Evolutionary conservation across 768 basidiomycete genomes (phyloP).

Genomic region (Boletus reticulatus): DNA sequence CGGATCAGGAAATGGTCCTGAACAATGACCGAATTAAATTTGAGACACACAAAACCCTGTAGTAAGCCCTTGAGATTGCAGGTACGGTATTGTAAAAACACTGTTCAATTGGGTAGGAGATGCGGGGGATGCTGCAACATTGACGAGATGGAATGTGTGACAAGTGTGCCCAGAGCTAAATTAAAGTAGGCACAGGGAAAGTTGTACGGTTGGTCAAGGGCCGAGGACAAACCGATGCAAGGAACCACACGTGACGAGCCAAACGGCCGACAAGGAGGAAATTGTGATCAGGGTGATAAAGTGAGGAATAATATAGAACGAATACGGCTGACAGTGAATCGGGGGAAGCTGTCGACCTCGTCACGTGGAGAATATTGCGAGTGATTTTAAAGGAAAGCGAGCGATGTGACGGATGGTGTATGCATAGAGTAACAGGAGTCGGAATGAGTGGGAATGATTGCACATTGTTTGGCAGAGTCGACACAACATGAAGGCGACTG

Average conservation of each 20-base stretch:
- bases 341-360: constrained; percentile 53
- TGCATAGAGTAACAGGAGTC: constrained; percentile 53
- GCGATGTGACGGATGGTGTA: constrained; percentile 50
- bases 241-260: constrained; percentile 34
- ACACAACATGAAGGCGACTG: constrained; percentile 11
- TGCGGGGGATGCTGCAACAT: constrained; percentile 46
- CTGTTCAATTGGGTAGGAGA: constrained; percentile 38
- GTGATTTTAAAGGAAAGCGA: constrained; percentile 39
- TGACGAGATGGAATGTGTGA: constrained; percentile 34
- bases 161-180: constrained; percentile 29
- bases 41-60: constrained; percentile 24
- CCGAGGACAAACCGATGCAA: constrained; percentile 29
- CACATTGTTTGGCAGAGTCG: constrained; percentile 28
- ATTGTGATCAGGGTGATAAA: constrained; percentile 56
- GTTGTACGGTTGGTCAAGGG: constrained; percentile 25
- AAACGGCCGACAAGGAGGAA: constrained; percentile 35
- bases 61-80: constrained; percentile 30
- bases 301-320: constrained; percentile 82
- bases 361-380: constrained; percentile 47
- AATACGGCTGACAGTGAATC: constrained; percentile 47
- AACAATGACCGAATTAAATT: constrained; percentile 6
- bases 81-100: constrained; percentile 37
- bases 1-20: constrained; percentile 9
- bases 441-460: constrained; percentile 42
- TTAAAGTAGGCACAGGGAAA: constrained; percentile 34